Percentiles rank a stretch among this genome's conserved stretches.
Conservation (phyloP, 2,329 filamentous ascomycete genomes). For the Colletotrichum camelliae region DNA sequence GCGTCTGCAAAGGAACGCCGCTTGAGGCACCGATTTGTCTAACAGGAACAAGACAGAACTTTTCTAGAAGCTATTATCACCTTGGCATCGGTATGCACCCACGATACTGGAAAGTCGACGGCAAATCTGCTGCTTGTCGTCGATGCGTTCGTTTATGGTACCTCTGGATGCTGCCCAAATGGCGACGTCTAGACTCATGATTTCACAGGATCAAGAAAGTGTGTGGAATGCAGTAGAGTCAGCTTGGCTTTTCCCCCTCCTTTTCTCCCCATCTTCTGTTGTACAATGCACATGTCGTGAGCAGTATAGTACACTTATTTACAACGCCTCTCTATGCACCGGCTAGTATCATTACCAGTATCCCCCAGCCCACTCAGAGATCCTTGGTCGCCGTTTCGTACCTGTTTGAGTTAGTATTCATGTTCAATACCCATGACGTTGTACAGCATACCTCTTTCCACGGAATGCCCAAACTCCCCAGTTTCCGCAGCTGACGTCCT, state of each 20-base stretch:
- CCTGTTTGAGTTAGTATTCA: conserved; percentile 43
- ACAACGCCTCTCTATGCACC: conserved; percentile 4
- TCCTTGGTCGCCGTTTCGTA: conserved; percentile 69
- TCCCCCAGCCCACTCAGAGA: neutral
- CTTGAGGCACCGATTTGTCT: neutral
- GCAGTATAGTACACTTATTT: conserved; percentile 23
- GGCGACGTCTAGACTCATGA: neutral
- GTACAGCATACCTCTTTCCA: conserved; percentile 81
- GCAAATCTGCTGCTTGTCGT: neutral
- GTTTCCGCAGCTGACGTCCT: conserved; percentile 93
- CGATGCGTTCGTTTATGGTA: neutral
- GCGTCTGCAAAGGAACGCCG: neutral
- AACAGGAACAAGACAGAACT: neutral
- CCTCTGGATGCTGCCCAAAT: neutral
- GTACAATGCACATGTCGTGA: conserved; percentile 15
- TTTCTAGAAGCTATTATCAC: neutral
- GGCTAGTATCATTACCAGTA: neutral
- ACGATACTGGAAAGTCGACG: neutral
- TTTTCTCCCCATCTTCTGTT: neutral
- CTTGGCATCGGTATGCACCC: neutral
- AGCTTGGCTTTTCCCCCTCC: neutral
- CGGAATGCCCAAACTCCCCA: conserved; percentile 98
- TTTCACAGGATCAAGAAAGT: neutral
- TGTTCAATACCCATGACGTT: conserved; percentile 15
- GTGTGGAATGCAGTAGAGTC: neutral